A percentile compares a stretch with the other conserved stretches of the same genome.
Evolutionary conservation across 2,329 filamentous ascomycete species (phyloP).

Genomic region (Juglanconis juglandina): DNA sequence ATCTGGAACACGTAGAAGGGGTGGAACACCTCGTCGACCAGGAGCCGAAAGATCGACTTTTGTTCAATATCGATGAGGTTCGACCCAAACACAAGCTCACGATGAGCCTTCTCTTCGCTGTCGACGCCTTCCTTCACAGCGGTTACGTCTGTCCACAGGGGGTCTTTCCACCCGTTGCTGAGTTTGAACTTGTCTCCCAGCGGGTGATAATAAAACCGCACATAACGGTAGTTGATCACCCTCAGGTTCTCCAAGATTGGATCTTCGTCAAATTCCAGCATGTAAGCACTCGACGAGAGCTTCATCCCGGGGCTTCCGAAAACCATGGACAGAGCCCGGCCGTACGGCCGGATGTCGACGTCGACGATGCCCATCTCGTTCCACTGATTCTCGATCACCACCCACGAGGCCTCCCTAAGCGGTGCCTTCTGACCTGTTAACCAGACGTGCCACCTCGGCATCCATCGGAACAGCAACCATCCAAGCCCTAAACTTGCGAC

Average conservation of each 20-base stretch:
- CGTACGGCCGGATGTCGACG: slow-evolving; percentile 54
- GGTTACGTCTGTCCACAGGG: slow-evolving; percentile 76
- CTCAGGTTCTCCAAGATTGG: slow-evolving; percentile 72
- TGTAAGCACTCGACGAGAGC: slow-evolving; percentile 38
- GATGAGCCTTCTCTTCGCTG: slow-evolving; percentile 78
- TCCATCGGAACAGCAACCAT: slow-evolving; percentile 84
- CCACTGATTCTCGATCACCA: slow-evolving; percentile 96
- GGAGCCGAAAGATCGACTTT: slow-evolving; percentile 76
- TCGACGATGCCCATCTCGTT: slow-evolving; percentile 79
- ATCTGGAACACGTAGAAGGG: slow-evolving; percentile 99
- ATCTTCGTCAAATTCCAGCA: slow-evolving; percentile 67
- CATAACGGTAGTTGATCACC: slow-evolving; percentile 87
- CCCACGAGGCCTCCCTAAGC: slow-evolving; percentile 78
- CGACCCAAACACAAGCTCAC: slow-evolving; percentile 81
- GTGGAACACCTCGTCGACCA: slow-evolving; percentile 93
- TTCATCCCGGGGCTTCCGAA: slow-evolving; percentile 66
- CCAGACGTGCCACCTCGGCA: slow-evolving; percentile 80
- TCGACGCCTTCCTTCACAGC: slow-evolving; percentile 76
- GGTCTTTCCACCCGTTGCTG: slow-evolving; percentile 90
- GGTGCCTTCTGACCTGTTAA: slow-evolving; percentile 67
- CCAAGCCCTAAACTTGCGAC: slow-evolving; percentile 69
- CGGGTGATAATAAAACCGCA: slow-evolving; percentile 89
- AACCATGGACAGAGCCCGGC: slow-evolving; percentile 55
- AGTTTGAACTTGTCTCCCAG: slow-evolving; percentile 83
- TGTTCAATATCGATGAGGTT: slow-evolving; percentile 93